A percentile compares a stretch with the other conserved stretches of the same genome.
Conservation (phyloP, 148 eudicot genomes). For the Cornus florida region DNA sequence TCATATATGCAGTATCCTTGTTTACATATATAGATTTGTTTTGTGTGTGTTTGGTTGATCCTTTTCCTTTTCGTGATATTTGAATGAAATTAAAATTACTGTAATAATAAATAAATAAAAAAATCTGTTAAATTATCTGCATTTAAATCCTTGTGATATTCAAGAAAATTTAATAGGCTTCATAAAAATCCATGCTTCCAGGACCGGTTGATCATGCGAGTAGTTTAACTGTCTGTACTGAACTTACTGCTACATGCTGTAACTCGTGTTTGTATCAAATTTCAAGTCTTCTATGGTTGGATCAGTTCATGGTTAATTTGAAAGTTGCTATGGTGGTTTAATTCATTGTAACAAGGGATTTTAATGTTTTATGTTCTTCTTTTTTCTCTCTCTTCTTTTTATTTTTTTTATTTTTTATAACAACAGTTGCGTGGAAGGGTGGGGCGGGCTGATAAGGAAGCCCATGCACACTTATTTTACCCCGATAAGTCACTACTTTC, state of each 20-base stretch:
- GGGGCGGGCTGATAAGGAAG: constrained; percentile 97
- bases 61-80: no score
- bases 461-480: constrained; percentile 83
- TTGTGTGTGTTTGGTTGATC: no score
- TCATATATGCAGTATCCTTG: no score
- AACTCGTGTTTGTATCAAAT: background rate
- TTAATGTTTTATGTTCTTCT: background rate
- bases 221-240: background rate
- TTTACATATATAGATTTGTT: no score
- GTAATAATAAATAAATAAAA: no score
- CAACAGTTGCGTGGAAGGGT: constrained; percentile 91
- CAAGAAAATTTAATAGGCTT: background rate
- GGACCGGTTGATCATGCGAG: background rate
- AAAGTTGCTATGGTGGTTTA: constrained; percentile 10
- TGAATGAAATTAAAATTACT: no score
- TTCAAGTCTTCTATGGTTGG: background rate
- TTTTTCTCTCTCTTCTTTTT: constrained; percentile 8
- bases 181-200: background rate
- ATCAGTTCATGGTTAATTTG: background rate
- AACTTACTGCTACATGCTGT: background rate
- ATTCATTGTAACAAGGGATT: background rate
- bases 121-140: background rate
- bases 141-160: background rate
- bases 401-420: background rate
- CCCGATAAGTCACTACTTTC: constrained; percentile 88